phyloP scores from a whole-genome alignment of 2,329 filamentous ascomycete species.

The Aspergillus caelatus region DNA sequence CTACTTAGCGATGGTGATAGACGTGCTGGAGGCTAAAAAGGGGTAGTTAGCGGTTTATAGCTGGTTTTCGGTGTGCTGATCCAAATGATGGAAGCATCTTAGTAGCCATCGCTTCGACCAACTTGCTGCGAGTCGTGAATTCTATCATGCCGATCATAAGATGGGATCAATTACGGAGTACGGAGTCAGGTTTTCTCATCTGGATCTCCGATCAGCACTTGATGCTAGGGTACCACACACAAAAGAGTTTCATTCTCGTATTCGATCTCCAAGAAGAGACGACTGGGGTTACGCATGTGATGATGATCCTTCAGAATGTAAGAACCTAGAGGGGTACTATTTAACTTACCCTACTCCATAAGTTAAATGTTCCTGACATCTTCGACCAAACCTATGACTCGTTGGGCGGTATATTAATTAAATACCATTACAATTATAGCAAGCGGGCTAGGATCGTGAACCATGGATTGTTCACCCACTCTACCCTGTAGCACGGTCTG shows the following conservation, averaged over 20 bases:
- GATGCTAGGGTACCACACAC: neutral
- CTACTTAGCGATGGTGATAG: neutral
- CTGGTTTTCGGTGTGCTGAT: neutral
- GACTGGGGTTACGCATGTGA: neutral
- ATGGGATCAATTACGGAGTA: neutral
- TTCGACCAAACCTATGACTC: too few relatives aligned
- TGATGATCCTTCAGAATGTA: neutral
- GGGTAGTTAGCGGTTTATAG: neutral
- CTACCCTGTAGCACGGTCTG: neutral
- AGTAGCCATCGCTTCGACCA: neutral
- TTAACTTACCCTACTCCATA: neutral
- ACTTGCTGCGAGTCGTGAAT: neutral
- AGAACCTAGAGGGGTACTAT: neutral
- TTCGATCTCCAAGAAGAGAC: neutral
- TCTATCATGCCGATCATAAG: neutral
- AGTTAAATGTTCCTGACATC: conserved; percentile 5
- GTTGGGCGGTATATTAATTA: neutral
- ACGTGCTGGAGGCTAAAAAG: conserved; percentile 1
- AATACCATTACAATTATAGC: neutral
- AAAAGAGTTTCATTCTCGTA: neutral
- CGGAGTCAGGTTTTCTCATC: neutral
- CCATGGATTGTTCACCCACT: neutral
- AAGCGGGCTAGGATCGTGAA: neutral
- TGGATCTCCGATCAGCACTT: neutral
- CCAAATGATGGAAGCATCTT: neutral